Conservation (phyloP, 129 eudicot species). For the Arctium minus region DNA sequence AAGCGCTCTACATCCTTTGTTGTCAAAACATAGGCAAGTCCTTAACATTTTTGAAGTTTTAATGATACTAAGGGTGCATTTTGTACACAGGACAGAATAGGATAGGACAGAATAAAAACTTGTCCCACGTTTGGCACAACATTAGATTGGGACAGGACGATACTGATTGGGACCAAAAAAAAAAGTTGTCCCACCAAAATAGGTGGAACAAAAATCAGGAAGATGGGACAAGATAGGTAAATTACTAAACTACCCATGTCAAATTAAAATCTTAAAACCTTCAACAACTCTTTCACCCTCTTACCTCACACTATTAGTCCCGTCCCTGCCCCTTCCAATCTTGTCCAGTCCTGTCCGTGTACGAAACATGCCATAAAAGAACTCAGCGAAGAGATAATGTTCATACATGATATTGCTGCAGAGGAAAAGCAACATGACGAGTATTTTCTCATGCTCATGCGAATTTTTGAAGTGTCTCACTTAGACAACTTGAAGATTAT, state of each 20-base stretch:
- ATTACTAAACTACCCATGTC: not conserved
- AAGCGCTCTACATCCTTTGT: constrained; percentile 52
- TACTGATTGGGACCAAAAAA: not conserved
- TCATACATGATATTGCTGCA: constrained; percentile 30
- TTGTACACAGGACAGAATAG: not conserved
- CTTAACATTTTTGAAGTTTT: not conserved
- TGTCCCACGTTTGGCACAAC: not conserved
- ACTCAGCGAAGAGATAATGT: not conserved
- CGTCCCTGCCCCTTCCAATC: not conserved
- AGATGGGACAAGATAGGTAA: not conserved
- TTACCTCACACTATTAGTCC: not conserved
- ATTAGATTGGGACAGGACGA: not conserved
- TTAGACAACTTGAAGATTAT: constrained; percentile 70
- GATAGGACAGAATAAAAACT: not conserved
- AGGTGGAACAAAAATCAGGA: not conserved
- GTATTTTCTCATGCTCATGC: constrained; percentile 55
- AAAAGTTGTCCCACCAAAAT: not conserved
- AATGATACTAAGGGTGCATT: not conserved
- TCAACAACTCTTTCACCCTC: not conserved
- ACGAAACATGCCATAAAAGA: not conserved
- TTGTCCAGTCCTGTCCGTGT: not conserved
- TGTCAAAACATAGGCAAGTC: constrained; percentile 65
- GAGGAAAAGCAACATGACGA: constrained; percentile 84
- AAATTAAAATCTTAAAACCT: not conserved
- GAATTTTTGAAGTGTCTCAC: constrained; percentile 60